Evolutionary conservation across 129 eudicot species (phyloP).

Genomic region (Helianthus annuus): DNA sequence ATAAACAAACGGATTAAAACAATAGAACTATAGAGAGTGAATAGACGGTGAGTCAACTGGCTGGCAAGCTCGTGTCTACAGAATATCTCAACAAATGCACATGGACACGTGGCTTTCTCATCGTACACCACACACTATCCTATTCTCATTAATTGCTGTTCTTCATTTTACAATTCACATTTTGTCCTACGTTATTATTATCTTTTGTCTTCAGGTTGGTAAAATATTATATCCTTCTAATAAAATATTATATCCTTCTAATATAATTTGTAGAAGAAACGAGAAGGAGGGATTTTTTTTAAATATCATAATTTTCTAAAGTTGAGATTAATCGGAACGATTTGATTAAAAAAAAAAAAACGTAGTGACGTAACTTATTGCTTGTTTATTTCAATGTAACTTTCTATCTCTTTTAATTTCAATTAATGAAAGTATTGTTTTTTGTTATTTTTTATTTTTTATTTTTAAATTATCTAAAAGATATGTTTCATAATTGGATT

Average conservation of each 20-base stretch:
- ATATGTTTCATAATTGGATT: too few relatives aligned
- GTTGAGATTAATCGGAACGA: too few relatives aligned
- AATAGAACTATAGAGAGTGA: neutral
- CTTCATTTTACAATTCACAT: neutral
- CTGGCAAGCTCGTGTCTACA: slow-evolving; percentile 37
- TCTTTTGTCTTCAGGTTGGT: neutral
- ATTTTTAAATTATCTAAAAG: too few relatives aligned
- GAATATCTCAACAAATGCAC: slow-evolving; percentile 26
- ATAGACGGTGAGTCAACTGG: slow-evolving; percentile 24
- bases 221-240: neutral
- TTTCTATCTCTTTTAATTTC: too few relatives aligned
- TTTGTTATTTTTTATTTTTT: too few relatives aligned
- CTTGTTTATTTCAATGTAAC: too few relatives aligned
- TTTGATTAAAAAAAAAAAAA: too few relatives aligned
- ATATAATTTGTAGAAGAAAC: neutral
- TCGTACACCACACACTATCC: slow-evolving; percentile 4
- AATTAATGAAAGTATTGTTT: too few relatives aligned
- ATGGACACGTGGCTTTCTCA: slow-evolving; percentile 21
- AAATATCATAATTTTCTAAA: too few relatives aligned
- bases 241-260: neutral
- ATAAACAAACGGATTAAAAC: too few relatives aligned
- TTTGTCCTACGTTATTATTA: slow-evolving; percentile 11
- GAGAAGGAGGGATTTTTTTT: neutral
- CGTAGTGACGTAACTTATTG: too few relatives aligned
- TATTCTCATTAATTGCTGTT: slow-evolving; percentile 5